phyloP scores from a whole-genome alignment of 2,329 filamentous ascomycete species.

The Penicillium concentricum region DNA sequence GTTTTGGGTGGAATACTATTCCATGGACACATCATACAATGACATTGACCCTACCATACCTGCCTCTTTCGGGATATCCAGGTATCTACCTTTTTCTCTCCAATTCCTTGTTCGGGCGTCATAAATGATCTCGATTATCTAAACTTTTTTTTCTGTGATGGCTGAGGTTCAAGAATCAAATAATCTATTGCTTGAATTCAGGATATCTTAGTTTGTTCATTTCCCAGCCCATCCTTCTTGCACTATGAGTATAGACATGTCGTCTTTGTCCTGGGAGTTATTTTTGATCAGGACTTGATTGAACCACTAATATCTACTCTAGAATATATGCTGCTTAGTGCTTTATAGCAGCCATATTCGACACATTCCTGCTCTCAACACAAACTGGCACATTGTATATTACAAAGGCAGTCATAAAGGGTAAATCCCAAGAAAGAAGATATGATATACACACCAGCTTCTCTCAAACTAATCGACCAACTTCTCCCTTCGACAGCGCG shows the following conservation, averaged over 20 bases:
- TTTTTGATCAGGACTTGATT: not conserved
- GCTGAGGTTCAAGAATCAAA: not conserved
- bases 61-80: too few species aligned
- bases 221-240: not conserved
- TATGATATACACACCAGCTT: not conserved
- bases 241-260: not conserved
- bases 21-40: not conserved
- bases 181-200: not conserved
- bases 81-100: not conserved
- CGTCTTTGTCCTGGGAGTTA: too few species aligned
- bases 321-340: not conserved
- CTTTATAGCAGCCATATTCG: too few species aligned
- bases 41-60: not conserved
- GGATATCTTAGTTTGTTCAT: not conserved
- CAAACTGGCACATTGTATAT: not conserved
- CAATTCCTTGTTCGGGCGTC: not conserved
- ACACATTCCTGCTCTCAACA: not conserved
- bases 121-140: not conserved
- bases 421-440: not conserved
- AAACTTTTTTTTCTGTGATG: not conserved
- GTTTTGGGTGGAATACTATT: not conserved
- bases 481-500: not conserved
- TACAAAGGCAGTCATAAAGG: too few species aligned
- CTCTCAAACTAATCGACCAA: not conserved
- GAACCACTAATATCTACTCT: not conserved